Evolutionary conservation across 345 rosid species (phyloP).

Genomic region (Punica granatum): DNA sequence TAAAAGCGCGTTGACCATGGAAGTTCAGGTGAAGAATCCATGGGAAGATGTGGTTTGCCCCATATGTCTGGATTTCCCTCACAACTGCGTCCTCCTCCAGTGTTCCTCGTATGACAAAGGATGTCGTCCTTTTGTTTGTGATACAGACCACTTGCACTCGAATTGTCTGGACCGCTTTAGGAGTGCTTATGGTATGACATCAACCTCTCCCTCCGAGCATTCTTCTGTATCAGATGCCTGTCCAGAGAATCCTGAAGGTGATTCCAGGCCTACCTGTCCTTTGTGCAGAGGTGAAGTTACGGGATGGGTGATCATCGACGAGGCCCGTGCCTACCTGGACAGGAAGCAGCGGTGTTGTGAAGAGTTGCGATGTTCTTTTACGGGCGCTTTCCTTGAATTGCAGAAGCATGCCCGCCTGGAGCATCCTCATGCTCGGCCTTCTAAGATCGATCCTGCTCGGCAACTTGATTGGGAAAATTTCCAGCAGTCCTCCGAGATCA

Average conservation of each 20-base stretch:
- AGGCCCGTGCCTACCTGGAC: slow-evolving; percentile 68
- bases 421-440: slow-evolving; percentile 87
- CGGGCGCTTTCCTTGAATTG: slow-evolving; percentile 62
- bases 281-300: slow-evolving; percentile 91
- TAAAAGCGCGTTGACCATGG: slow-evolving; percentile 18
- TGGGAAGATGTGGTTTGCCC: slow-evolving; percentile 86
- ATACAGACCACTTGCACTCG: slow-evolving; percentile 81
- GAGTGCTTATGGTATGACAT: slow-evolving; percentile 53
- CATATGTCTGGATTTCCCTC: slow-evolving; percentile 90
- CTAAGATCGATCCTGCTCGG: slow-evolving; percentile 81
- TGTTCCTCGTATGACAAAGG: slow-evolving; percentile 81
- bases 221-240: slow-evolving; percentile 20
- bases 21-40: slow-evolving; percentile 42
- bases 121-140: slow-evolving; percentile 80
- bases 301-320: slow-evolving; percentile 71
- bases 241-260: slow-evolving; percentile 31
- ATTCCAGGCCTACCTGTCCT: slow-evolving; percentile 64
- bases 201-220: slow-evolving; percentile 40
- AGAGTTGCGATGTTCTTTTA: slow-evolving; percentile 53
- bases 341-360: slow-evolving; percentile 74
- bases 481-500: slow-evolving; percentile 93
- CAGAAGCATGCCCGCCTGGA: slow-evolving; percentile 60
- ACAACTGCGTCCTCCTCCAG: slow-evolving; percentile 76
- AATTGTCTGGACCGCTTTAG: slow-evolving; percentile 88
- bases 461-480: slow-evolving; percentile 96